Percentiles rank a stretch among this genome's conserved stretches.
These are phyloP conservation scores for Lotmaria passim DNA, from an alignment of 208 protist genomes.

Conservation along the genomic window DNA sequence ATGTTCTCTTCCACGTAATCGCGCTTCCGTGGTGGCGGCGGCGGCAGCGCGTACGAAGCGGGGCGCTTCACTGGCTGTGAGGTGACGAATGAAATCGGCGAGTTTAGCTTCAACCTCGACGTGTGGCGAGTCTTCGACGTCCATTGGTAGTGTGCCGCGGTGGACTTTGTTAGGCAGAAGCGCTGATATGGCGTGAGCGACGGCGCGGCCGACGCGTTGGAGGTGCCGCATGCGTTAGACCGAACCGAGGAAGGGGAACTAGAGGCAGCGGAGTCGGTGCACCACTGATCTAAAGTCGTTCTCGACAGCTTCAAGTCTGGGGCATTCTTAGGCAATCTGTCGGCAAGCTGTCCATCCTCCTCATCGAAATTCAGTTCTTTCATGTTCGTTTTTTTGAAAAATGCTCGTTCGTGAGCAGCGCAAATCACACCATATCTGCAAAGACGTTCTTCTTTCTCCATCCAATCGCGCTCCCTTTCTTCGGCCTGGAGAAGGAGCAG, in stretches of 20 bases:
- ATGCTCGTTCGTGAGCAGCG: too few species aligned
- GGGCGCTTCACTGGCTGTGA: not conserved
- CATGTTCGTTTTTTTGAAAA: too few species aligned
- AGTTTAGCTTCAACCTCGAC: not conserved
- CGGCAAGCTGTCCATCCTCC: too few species aligned
- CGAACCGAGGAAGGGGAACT: not conserved
- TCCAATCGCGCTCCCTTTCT: not conserved
- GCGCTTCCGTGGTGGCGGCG: not conserved
- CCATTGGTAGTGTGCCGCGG: not conserved
- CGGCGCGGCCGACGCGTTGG: not conserved
- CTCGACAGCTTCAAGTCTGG: too few species aligned
- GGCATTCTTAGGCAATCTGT: too few species aligned
- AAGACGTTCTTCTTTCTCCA: not conserved
- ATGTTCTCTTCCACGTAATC: slow-evolving; percentile 1
- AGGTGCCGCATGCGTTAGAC: not conserved
- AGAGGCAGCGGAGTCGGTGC: not conserved
- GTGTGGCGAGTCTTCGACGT: not conserved
- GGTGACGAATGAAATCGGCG: too few species aligned
- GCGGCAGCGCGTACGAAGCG: not conserved
- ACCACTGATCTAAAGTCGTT: not conserved
- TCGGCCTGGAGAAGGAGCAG: slow-evolving; percentile 4
- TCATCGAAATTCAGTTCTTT: too few species aligned
- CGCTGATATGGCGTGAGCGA: slow-evolving; percentile 10
- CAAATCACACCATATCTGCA: too few species aligned
- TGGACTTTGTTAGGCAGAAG: slow-evolving; percentile 22